phyloP scores from a whole-genome alignment of 495 filamentous ascomycete species.

The Filosporella fistucella region DNA sequence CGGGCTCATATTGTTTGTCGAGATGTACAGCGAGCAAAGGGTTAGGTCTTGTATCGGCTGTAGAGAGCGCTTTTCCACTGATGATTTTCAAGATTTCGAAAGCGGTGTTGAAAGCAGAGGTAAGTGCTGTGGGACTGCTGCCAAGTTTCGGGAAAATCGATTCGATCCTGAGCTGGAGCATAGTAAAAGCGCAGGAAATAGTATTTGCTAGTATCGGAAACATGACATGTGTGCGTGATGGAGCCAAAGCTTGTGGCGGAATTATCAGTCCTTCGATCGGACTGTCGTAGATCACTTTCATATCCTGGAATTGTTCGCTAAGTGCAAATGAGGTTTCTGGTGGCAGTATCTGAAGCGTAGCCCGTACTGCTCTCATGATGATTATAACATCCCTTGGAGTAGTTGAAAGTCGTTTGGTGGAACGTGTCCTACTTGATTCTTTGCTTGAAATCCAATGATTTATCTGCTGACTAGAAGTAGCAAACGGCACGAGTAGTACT shows the following conservation, averaged over 20 bases:
- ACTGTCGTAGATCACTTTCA: neutral
- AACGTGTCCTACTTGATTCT: neutral
- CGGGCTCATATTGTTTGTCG: too few relatives aligned
- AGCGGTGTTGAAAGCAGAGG: slow-evolving; percentile 9
- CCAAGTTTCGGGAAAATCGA: too few relatives aligned
- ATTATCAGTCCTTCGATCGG: neutral
- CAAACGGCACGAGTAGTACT: slow-evolving; percentile 7
- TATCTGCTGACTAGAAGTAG: slow-evolving; percentile 11
- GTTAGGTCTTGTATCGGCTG: neutral
- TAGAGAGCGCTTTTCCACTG: slow-evolving; percentile 2
- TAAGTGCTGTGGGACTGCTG: neutral
- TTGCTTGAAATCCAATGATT: slow-evolving; percentile 12
- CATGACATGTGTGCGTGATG: slow-evolving; percentile 9
- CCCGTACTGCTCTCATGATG: slow-evolving; percentile 11
- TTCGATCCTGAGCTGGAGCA: too few relatives aligned
- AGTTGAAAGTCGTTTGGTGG: slow-evolving; percentile 1
- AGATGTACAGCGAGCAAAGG: too few relatives aligned
- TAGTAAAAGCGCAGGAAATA: slow-evolving; percentile 5
- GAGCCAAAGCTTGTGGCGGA: neutral
- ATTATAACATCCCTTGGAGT: slow-evolving; percentile 9
- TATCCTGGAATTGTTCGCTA: neutral
- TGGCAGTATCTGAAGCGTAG: slow-evolving; percentile 7
- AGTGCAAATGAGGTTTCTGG: too few relatives aligned
- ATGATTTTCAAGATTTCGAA: slow-evolving; percentile 4
- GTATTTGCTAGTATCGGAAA: slow-evolving; percentile 4